These are phyloP conservation scores for Digitaria exilis DNA, from an alignment of 202 grass and related monocot species.

Conservation along the genomic window DNA sequence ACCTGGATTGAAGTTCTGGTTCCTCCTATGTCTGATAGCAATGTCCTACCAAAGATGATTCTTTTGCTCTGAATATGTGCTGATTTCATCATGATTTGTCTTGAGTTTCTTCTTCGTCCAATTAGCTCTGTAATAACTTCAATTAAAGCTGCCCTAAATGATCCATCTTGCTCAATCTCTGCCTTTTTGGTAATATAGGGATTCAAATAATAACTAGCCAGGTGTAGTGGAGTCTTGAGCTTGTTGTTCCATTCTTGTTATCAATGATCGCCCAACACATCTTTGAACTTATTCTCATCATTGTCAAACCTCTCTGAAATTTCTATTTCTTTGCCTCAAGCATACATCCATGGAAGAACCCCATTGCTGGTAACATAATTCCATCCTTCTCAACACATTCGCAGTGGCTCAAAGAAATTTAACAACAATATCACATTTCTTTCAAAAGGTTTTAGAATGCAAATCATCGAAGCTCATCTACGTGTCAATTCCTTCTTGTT, in stretches of 20 bases:
- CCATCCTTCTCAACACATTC: no score
- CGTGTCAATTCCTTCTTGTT: background rate
- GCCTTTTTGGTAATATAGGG: conserved; percentile 18
- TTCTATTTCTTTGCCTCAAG: no score
- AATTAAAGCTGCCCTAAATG: background rate
- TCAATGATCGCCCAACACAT: conserved; percentile 22
- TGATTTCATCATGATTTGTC: background rate
- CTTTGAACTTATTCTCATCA: conserved; percentile 7
- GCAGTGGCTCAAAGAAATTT: no score
- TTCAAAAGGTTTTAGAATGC: no score
- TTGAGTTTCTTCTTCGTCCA: background rate
- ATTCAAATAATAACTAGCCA: conserved; percentile 16
- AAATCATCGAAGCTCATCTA: background rate
- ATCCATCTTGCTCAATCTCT: background rate
- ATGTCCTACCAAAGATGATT: conserved; percentile 1
- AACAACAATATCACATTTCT: no score
- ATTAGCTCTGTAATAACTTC: background rate
- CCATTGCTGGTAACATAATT: background rate
- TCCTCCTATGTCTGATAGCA: conserved; percentile 16
- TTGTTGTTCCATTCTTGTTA: conserved; percentile 26
- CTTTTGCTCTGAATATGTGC: background rate
- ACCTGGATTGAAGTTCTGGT: conserved; percentile 29
- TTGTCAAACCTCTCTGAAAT: no score
- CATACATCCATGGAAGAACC: background rate
- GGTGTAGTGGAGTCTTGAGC: conserved; percentile 22